These are phyloP conservation scores for Trichoderma guizhouense DNA, from an alignment of 2,329 filamentous ascomycete species.

Conservation along the genomic window DNA sequence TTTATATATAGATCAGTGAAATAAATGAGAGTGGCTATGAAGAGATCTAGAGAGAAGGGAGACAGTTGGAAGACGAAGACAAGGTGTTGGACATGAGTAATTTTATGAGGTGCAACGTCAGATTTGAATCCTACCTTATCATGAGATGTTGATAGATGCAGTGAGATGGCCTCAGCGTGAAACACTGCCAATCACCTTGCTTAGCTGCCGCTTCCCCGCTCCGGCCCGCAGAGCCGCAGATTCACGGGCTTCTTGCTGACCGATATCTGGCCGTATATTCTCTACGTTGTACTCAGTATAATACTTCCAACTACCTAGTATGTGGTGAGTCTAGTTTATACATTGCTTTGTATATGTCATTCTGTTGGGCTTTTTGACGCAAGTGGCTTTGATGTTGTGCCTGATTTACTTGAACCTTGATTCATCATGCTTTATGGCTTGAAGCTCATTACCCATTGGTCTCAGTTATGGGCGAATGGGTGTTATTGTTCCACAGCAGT, in stretches of 20 bases:
- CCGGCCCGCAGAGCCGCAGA: constrained; percentile 15
- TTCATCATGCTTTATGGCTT: neutral
- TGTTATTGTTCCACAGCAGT: neutral
- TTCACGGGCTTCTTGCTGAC: neutral
- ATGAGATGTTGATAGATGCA: neutral
- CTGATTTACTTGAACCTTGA: neutral
- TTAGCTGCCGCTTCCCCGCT: constrained; percentile 9
- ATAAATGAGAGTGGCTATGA: neutral
- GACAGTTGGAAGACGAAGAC: too few relatives aligned
- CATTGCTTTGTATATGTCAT: neutral
- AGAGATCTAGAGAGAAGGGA: neutral
- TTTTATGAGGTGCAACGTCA: neutral
- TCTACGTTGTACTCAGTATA: neutral
- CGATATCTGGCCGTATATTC: neutral
- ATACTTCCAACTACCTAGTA: too few relatives aligned
- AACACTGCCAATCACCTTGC: constrained; percentile 2
- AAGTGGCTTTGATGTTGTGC: neutral
- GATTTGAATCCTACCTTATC: neutral
- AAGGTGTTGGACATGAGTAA: neutral
- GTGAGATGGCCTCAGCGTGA: neutral
- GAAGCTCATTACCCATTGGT: neutral
- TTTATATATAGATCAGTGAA: neutral
- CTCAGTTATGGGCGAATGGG: neutral
- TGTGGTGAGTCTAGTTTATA: neutral
- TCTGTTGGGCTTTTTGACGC: neutral